Evolutionary conservation across 495 filamentous ascomycete species (phyloP).

Genomic region (Aspergillus olivimuriae): DNA sequence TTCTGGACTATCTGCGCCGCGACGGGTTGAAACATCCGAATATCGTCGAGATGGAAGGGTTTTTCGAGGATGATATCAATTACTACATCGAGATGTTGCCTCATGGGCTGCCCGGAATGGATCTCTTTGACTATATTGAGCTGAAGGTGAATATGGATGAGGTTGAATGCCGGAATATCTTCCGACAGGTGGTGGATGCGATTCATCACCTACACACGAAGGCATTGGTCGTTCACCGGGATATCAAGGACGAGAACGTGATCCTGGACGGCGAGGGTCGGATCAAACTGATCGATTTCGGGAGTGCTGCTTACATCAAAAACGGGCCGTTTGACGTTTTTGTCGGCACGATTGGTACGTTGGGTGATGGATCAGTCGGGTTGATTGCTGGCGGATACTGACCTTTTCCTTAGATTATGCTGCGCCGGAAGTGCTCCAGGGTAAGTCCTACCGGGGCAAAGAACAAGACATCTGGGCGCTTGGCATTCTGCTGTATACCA

Average conservation of each 20-base stretch:
- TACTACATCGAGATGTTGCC: slow-evolving; percentile 99
- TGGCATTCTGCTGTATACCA: slow-evolving; percentile 96
- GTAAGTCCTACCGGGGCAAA: slow-evolving; percentile 86
- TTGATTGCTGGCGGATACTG: no score
- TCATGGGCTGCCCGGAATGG: slow-evolving; percentile 95
- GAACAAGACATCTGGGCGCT: slow-evolving; percentile 98
- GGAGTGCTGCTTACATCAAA: slow-evolving; percentile 96
- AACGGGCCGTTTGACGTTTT: slow-evolving; percentile 98
- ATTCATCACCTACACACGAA: slow-evolving; percentile 89
- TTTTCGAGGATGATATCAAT: slow-evolving; percentile 96
- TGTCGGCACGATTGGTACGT: slow-evolving; percentile 94
- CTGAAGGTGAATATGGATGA: slow-evolving; percentile 96
- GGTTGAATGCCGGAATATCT: slow-evolving; percentile 87
- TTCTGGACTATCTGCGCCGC: slow-evolving; percentile 84
- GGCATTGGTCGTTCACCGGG: slow-evolving; percentile 88
- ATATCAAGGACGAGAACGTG: slow-evolving; percentile 99
- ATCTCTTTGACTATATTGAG: slow-evolving; percentile 98
- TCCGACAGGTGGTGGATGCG: slow-evolving; percentile 83
- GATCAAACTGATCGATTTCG: slow-evolving; percentile 97
- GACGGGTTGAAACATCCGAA: slow-evolving; percentile 88
- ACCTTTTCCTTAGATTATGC: slow-evolving; percentile 71
- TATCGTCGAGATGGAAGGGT: slow-evolving; percentile 97
- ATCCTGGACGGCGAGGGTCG: slow-evolving; percentile 91
- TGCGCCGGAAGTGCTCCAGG: slow-evolving; percentile 92
- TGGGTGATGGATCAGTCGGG: background rate